phyloP scores from a whole-genome alignment of 345 rosid species.

The Melaleuca alternifolia region DNA sequence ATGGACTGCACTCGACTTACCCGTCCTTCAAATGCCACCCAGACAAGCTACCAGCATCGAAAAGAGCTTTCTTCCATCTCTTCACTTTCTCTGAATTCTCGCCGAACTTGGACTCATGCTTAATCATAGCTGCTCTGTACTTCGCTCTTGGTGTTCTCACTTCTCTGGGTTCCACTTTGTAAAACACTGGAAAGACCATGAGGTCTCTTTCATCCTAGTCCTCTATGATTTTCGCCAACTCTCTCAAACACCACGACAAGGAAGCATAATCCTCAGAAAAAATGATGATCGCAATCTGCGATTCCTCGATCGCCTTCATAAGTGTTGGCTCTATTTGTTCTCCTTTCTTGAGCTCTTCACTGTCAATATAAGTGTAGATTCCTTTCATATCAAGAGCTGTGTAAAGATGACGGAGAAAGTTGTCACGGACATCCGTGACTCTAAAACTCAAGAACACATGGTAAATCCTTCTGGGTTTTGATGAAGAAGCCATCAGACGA shows the following conservation, averaged over 20 bases:
- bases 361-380: background rate
- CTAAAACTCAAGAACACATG: background rate
- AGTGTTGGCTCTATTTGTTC: accelerated
- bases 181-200: background rate
- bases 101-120: background rate
- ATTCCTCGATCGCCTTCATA: background rate
- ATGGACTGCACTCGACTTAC: background rate
- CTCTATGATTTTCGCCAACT: background rate
- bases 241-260: background rate
- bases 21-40: background rate
- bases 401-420: background rate
- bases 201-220: background rate
- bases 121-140: accelerated
- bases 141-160: accelerated
- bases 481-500: background rate
- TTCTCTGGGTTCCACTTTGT: background rate
- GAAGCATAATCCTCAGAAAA: background rate
- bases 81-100: background rate
- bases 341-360: background rate
- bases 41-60: background rate
- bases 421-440: background rate
- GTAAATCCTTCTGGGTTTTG: background rate
- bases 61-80: background rate
- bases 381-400: accelerated
- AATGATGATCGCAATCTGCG: accelerated